Base-by-base conservation (phyloP, 108 stramenopile genomes). In the Cyclotella choctawhatcheeana region DNA sequence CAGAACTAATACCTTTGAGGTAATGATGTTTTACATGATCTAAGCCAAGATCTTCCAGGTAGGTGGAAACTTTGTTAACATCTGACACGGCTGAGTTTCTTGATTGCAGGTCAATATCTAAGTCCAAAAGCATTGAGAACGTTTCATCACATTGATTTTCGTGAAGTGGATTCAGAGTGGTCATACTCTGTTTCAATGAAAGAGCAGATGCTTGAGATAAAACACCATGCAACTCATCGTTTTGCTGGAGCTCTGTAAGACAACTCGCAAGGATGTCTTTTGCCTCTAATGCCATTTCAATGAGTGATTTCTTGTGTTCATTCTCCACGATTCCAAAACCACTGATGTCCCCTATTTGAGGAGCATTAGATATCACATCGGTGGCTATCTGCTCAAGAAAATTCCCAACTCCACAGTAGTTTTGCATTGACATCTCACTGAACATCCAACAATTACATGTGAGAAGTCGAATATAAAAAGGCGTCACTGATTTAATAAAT, bases 391-490 rank as follows among this genome's bases (percentile, higher is more conserved):
- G 26, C 54, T 74, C 80, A 34, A 81, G 70, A 34, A 81, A 81
- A 33, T 62, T 81, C 7, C 80, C 73, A 20, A 76, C 53, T 24
- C 86, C 84, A 2, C 83, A 58, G 40, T 76, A 45, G 26, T 83
- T 85, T 54, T 79, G 62, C 69, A 82, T 83, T 32, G 66, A 47
- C 74, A 88, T 82, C 20, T 88, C 87, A 25, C 84, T 58, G n/a
- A 1, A 12, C 30, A 58, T 40, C 12, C 8, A 8, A 12, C 37
- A 40, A 40, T 8, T 40, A 8, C 6, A 40, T 40, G 37, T 40
- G 37, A 40, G 37, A 40, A 40, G 6, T 40, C 37, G 37, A 12
- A 8, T 40, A 12, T 40, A 6, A 40, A 40, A 8, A 8, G 37
- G 8, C 6, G 12, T 40, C 37, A 40, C n/a, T n/a, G n/a, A n/a